Evolutionary conservation across 192 early-diverging fungal species (phyloP), one percentile per base, ranked within the genome.

Genomic region (Helicostylum pulchrum): DNA sequence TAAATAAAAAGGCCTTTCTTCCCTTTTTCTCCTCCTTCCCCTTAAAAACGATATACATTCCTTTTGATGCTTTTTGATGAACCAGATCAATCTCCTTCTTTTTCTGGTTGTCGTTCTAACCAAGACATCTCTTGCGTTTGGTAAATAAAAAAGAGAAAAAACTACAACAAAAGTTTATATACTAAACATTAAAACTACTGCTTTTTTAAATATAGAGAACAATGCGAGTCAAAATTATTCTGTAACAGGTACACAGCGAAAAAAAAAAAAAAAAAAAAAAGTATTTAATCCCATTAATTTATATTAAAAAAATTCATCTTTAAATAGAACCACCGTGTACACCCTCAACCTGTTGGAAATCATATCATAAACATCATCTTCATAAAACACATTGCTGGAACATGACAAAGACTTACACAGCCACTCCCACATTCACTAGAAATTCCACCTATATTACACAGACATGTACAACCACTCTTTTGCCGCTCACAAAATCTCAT

Each of bases 41-140:
- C 36, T 39, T 39, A 39, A 39, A 43, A 20, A 12, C 34, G 6
- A 21, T 42, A 42, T 58, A 45, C 56, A 43, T 58, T 58, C 56
- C 56, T 57, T 57, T 58, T 58, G 36, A 58, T 58, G 56, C 39
- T 42, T 32, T 34, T 20, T 53, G 52, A 49, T 49, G 65, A 51
- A 43, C 20, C 56, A 43, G 17, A 19, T 23, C 32, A 39, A 21
- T 20, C 39, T 58, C 39, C 39, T 58, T 44, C 39, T 58, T 42
- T 58, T 58, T 44, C 34, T 58, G 39, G 34, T 58, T 43, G 6
- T 58, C 19, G 34, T 58, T 58, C 14, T 44, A 58, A 19, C 56
- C 42, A 39, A 44, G 34, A 43, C 39, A 9, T 43, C 53, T 55
- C n/a, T 58, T 36, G 34, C 56, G 10, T 43, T 21, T 11, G 39